Percentiles rank a stretch among this genome's conserved stretches.
These are phyloP conservation scores for Amniculicola lignicola DNA, from an alignment of 495 filamentous ascomycete species.

Conservation along the genomic window DNA sequence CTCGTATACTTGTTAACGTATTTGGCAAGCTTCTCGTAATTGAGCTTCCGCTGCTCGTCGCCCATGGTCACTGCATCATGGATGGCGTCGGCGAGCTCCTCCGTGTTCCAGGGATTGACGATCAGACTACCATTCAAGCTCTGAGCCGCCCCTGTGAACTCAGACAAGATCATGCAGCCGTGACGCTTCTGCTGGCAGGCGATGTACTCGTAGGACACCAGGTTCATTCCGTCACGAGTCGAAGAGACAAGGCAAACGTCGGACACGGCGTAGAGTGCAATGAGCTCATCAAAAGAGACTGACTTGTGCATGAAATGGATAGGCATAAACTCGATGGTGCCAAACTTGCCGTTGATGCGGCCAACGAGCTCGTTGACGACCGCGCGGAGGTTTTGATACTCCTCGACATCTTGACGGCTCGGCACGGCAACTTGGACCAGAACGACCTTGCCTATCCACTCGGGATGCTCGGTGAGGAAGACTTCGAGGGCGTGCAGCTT, in stretches of 20 bases:
- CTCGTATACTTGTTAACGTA: conserved; percentile 89
- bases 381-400: conserved; percentile 87
- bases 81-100: conserved; percentile 81
- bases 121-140: conserved; percentile 81
- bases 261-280: conserved; percentile 83
- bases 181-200: conserved; percentile 79
- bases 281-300: conserved; percentile 83
- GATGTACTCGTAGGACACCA: conserved; percentile 94
- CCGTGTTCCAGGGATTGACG: conserved; percentile 89
- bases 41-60: conserved; percentile 75
- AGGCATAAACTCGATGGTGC: conserved; percentile 87
- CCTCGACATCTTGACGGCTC: conserved; percentile 87
- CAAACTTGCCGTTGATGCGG: conserved; percentile 89
- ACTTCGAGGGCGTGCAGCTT: conserved; percentile 89
- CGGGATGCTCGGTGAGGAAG: conserved; percentile 87
- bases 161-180: conserved; percentile 86
- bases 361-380: conserved; percentile 90
- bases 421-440: conserved; percentile 93
- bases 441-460: conserved; percentile 86
- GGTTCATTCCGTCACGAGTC: conserved; percentile 95
- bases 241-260: conserved; percentile 89
- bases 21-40: conserved; percentile 73
- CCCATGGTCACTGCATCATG: conserved; percentile 80
- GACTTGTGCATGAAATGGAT: conserved; percentile 94
- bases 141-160: conserved; percentile 87